A percentile compares a stretch with the other conserved stretches of the same genome.
Evolutionary conservation across 2,329 filamentous ascomycete genomes (phyloP).

Genomic region (Talaromyces sp.): DNA sequence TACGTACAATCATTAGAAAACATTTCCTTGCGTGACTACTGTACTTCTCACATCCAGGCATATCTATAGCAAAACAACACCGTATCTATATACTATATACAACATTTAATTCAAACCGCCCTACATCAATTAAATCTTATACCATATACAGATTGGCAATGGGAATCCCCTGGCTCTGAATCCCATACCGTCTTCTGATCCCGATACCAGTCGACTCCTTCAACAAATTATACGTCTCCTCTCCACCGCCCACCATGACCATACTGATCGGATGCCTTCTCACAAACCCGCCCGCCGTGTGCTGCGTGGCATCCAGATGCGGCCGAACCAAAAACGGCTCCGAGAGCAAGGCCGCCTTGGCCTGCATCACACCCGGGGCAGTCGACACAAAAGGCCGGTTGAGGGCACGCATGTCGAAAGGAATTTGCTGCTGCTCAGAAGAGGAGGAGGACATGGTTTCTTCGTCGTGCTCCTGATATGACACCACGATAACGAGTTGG

Average conservation of each 20-base stretch:
- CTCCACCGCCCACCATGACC: slow-evolving; percentile 73
- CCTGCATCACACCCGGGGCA: slow-evolving; percentile 22
- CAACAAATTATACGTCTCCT: slow-evolving; percentile 60
- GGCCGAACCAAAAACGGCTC: slow-evolving; percentile 53
- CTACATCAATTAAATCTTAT: slow-evolving; percentile 20
- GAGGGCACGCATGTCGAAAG: background rate
- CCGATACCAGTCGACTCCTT: slow-evolving; percentile 62
- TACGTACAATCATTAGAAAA: background rate
- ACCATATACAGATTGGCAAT: slow-evolving; percentile 74
- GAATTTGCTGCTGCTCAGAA: slow-evolving; percentile 1
- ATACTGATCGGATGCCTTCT: slow-evolving; percentile 71
- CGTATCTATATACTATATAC: background rate
- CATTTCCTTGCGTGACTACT: background rate
- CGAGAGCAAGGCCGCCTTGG: slow-evolving; percentile 26
- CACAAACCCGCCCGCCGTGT: slow-evolving; percentile 62
- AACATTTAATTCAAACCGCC: background rate
- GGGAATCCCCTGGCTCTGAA: slow-evolving; percentile 72
- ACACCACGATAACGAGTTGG: slow-evolving; percentile 77
- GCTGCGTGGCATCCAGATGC: slow-evolving; percentile 68
- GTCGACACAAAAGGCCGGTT: slow-evolving; percentile 17
- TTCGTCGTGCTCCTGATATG: slow-evolving; percentile 39
- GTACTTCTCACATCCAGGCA: background rate
- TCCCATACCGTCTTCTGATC: slow-evolving; percentile 69
- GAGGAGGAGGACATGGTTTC: slow-evolving; percentile 29
- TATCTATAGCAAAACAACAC: too few species aligned